Evolutionary conservation across 306 rosid species (phyloP).

Genomic region (Malus domestica): ASM211411v1 NC_041805.1:10336001-10336500

Average conservation of each 20-base stretch:
- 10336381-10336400: background rate
- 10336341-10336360: slow-evolving; percentile 6
- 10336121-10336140: background rate
- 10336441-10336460: background rate
- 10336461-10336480: background rate
- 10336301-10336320: slow-evolving; percentile 73
- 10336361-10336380: background rate
- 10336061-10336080: background rate
- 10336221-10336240: slow-evolving; percentile 24
- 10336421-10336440: background rate
- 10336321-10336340: slow-evolving; percentile 27
- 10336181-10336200: background rate
- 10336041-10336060: slow-evolving; percentile 19
- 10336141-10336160: background rate
- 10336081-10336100: background rate
- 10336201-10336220: background rate
- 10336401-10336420: background rate
- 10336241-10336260: slow-evolving; percentile 26
- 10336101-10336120: background rate
- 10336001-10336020: slow-evolving; percentile 31
- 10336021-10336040: slow-evolving; percentile 1
- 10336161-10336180: background rate
- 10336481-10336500: background rate
- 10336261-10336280: slow-evolving; percentile 34
- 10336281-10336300: slow-evolving; percentile 22